A percentile compares a stretch with the other conserved stretches of the same genome.
Conservation (phyloP, 1,139 yeast species). For the Suhomyces yuchorum region DNA sequence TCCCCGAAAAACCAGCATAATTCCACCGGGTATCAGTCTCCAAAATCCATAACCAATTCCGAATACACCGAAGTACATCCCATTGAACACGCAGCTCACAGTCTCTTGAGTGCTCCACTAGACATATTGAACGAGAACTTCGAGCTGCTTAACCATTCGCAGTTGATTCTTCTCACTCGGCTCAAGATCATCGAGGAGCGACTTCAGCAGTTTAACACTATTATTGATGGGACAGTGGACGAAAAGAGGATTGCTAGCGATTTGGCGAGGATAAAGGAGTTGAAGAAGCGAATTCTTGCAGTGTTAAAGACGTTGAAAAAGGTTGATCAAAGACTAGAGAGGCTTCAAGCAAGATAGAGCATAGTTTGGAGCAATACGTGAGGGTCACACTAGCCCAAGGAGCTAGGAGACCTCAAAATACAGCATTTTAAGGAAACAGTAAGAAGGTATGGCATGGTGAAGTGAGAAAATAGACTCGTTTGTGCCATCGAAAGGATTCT, state of each 20-base stretch:
- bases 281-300: slow-evolving; percentile 37
- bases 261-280: slow-evolving; percentile 32
- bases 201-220: slow-evolving; percentile 28
- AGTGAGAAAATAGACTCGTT: too few relatives aligned
- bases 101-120: slow-evolving; percentile 54
- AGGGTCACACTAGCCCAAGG: too few relatives aligned
- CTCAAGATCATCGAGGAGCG: slow-evolving; percentile 46
- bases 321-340: slow-evolving; percentile 37
- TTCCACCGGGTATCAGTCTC: neutral
- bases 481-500: too few relatives aligned
- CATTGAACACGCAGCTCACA: slow-evolving; percentile 57
- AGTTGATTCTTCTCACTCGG: slow-evolving; percentile 53
- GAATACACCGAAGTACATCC: slow-evolving; percentile 45
- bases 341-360: neutral
- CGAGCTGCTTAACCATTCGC: slow-evolving; percentile 58
- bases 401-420: too few relatives aligned
- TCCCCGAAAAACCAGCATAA: neutral
- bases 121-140: slow-evolving; percentile 54
- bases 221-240: slow-evolving; percentile 16
- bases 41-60: neutral
- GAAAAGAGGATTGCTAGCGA: slow-evolving; percentile 23
- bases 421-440: too few relatives aligned
- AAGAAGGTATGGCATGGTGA: too few relatives aligned
- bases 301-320: slow-evolving; percentile 34
- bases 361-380: too few relatives aligned